Evolutionary conservation across 176 grass and related monocot genomes (phyloP).

Genomic region (Oropetium thomaeum): DNA sequence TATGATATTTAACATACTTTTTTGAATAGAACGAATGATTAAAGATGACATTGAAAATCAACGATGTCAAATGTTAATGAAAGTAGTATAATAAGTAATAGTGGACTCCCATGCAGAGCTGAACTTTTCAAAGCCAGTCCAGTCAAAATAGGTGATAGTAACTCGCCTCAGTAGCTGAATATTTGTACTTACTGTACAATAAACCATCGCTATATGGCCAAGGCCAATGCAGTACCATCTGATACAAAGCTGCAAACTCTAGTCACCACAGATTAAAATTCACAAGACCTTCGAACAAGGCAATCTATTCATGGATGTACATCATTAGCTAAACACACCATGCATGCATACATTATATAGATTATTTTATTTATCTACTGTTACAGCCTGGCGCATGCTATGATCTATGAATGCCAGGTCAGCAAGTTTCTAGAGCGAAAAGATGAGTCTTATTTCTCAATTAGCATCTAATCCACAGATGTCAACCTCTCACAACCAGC

Average conservation of each 20-base stretch:
- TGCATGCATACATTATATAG: conserved; percentile 25
- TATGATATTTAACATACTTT: too few species aligned
- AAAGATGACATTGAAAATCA: too few species aligned
- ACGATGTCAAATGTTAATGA: too few species aligned
- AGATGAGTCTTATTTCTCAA: conserved; percentile 6
- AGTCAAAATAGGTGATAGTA: background rate
- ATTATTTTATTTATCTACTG: conserved; percentile 31
- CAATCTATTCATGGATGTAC: conserved; percentile 40
- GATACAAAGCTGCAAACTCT: background rate
- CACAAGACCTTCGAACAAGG: conserved; percentile 26
- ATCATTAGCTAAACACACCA: conserved; percentile 34
- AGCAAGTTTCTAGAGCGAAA: conserved; percentile 33
- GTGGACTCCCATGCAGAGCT: background rate
- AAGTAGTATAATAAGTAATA: too few species aligned
- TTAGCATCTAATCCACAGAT: conserved; percentile 45
- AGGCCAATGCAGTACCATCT: conserved; percentile 10
- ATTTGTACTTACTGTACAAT: background rate
- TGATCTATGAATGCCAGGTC: conserved; percentile 24
- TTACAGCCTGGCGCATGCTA: conserved; percentile 28
- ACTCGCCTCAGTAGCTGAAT: background rate
- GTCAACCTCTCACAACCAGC: conserved; percentile 62
- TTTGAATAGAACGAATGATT: too few species aligned
- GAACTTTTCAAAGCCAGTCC: background rate
- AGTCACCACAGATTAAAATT: background rate
- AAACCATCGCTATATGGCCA: background rate